Conservation (phyloP, 2,329 filamentous ascomycete species). For the Cryphonectria japonica region DNA sequence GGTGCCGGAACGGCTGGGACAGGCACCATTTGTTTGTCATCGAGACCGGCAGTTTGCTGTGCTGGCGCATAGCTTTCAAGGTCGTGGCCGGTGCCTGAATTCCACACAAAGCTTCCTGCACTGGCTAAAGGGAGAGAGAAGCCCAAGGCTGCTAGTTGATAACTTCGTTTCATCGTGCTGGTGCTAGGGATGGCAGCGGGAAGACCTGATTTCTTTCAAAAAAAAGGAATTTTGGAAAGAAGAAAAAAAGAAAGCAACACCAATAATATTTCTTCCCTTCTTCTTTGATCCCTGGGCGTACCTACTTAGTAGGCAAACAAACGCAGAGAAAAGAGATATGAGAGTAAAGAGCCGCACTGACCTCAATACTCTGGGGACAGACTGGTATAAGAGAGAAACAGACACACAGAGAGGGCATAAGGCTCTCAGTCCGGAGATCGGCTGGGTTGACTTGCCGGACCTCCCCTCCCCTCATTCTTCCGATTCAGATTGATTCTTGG, state of each 20-base stretch:
- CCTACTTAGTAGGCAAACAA: neutral
- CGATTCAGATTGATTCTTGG: neutral
- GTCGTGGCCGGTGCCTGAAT: neutral
- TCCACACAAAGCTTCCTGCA: constrained; percentile 28
- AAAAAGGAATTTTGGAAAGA: too few species aligned
- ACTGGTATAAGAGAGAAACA: constrained; percentile 3
- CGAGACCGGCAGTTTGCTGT: constrained; percentile 16
- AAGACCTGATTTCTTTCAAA: neutral
- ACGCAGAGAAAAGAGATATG: neutral
- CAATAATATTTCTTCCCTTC: neutral
- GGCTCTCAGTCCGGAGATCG: constrained; percentile 6
- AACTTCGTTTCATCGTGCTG: constrained; percentile 12
- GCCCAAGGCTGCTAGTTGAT: constrained; percentile 20
- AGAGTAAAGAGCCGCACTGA: neutral
- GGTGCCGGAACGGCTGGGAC: constrained; percentile 20
- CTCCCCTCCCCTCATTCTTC: neutral
- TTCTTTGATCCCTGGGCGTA: neutral
- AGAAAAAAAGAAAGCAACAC: neutral
- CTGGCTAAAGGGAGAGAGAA: neutral
- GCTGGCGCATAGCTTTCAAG: constrained; percentile 19
- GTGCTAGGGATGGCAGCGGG: neutral
- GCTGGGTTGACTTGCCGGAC: neutral
- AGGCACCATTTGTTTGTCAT: constrained; percentile 20
- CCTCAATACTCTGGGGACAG: neutral
- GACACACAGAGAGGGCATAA: neutral